These are phyloP conservation scores for Xylariaceae sp. DNA, from an alignment of 2,329 filamentous ascomycete species.

Conservation along the genomic window DNA sequence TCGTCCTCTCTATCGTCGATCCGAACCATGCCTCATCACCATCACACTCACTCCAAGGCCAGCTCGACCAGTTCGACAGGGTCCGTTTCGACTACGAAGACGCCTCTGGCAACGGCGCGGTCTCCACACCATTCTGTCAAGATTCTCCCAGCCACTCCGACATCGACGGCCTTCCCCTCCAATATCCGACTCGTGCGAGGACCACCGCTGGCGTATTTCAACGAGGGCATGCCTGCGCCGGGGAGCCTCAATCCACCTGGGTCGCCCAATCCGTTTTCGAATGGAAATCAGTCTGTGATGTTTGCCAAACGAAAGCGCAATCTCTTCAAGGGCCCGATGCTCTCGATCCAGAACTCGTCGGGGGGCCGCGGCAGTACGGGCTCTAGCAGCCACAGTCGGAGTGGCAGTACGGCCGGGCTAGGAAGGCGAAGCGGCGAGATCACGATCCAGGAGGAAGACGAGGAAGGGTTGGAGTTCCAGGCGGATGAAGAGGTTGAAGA, in stretches of 20 bases:
- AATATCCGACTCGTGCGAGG: constrained; percentile 79
- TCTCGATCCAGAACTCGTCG: constrained; percentile 46
- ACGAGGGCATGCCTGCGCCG: constrained; percentile 51
- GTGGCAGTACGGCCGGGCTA: constrained; percentile 56
- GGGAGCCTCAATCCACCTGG: constrained; percentile 40
- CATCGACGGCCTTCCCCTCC: constrained; percentile 66
- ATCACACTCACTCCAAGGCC: constrained; percentile 86
- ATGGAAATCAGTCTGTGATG: constrained; percentile 51
- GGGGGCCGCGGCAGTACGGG: constrained; percentile 30
- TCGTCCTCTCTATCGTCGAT: constrained; percentile 93
- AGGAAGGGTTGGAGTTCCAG: constrained; percentile 39
- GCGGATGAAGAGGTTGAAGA: constrained; percentile 31
- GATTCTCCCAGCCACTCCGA: constrained; percentile 87
- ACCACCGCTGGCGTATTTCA: constrained; percentile 48
- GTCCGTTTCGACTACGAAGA: constrained; percentile 64
- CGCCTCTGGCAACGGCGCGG: constrained; percentile 56
- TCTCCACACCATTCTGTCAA: constrained; percentile 90
- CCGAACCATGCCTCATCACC: constrained; percentile 77
- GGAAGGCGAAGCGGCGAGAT: constrained; percentile 69
- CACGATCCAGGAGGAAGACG: constrained; percentile 63
- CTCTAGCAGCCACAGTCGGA: constrained; percentile 43
- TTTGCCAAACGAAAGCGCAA: constrained; percentile 79
- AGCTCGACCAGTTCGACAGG: constrained; percentile 84
- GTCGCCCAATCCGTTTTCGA: constrained; percentile 54
- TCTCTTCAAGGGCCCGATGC: constrained; percentile 74